A percentile compares a stretch with the other conserved stretches of the same genome.
phyloP scores from a whole-genome alignment of 108 stramenopile species.

The Skeletonema menzelii region DNA sequence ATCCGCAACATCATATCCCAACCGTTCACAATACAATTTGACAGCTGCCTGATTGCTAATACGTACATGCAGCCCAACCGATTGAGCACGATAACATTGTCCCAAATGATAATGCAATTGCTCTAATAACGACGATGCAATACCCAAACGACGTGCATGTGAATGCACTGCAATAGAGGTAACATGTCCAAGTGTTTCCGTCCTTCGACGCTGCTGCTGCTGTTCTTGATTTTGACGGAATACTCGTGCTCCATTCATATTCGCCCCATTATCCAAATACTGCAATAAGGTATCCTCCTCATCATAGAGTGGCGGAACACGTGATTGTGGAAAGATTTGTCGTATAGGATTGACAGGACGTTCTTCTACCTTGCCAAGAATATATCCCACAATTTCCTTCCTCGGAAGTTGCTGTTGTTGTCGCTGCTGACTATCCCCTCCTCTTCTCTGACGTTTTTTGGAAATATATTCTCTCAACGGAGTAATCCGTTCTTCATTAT shows the following conservation, averaged over 20 bases:
- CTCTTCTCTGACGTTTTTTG: conserved; percentile 1
- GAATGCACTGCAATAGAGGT: conserved; percentile 82
- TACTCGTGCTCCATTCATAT: conserved; percentile 8
- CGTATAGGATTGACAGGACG: conserved; percentile 26
- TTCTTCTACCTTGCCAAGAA: conserved; percentile 86
- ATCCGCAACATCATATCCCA: conserved; percentile 72
- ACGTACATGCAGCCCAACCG: conserved; percentile 83
- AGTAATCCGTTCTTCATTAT: conserved; percentile 10
- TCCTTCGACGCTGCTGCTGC: conserved; percentile 7
- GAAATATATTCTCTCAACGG: conserved; percentile 8
- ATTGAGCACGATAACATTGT: conserved; percentile 45
- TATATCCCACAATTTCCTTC: conserved; percentile 82
- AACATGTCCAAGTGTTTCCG: conserved; percentile 72
- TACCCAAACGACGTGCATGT: conserved; percentile 72
- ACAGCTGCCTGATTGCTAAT: conserved; percentile 73
- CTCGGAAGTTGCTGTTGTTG: conserved; percentile 10
- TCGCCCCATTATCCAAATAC: conserved; percentile 1
- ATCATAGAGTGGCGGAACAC: conserved; percentile 4
- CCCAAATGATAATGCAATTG: conserved; percentile 82
- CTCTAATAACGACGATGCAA: conserved; percentile 70
- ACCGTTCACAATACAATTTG: conserved; percentile 59
- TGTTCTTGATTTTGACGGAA: not conserved
- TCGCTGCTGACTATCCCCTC: not conserved
- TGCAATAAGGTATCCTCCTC: conserved; percentile 15
- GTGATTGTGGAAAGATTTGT: conserved; percentile 26